Conservation (phyloP, 1,284 basidiomycete species). For the Boletellus deceptivus region DNA sequence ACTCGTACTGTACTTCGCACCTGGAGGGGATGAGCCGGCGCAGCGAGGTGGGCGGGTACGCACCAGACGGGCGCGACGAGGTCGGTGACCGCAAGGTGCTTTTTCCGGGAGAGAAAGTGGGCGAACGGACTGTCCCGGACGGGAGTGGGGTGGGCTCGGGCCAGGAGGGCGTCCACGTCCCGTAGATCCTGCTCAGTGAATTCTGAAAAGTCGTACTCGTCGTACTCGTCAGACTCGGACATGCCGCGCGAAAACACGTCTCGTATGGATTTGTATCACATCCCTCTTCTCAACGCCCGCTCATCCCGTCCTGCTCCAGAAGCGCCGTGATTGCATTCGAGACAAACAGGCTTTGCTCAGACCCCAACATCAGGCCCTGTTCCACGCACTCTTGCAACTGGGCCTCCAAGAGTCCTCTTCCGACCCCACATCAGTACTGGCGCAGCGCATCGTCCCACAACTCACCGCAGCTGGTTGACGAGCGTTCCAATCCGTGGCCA, state of each 20-base stretch:
- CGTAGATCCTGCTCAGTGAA: slow-evolving; percentile 59
- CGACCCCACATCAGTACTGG: slow-evolving; percentile 1
- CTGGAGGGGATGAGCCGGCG: slow-evolving; percentile 33
- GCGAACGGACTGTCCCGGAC: slow-evolving; percentile 31
- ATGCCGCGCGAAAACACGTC: slow-evolving; percentile 9
- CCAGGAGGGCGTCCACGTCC: slow-evolving; percentile 42
- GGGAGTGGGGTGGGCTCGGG: slow-evolving; percentile 7
- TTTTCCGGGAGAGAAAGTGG: slow-evolving; percentile 37
- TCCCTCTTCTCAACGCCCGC: background rate
- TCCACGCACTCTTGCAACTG: slow-evolving; percentile 63
- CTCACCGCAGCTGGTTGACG: slow-evolving; percentile 82
- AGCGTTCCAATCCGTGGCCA: slow-evolving; percentile 88
- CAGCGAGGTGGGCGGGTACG: slow-evolving; percentile 13
- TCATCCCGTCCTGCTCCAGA: slow-evolving; percentile 58
- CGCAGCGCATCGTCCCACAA: background rate
- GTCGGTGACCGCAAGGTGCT: slow-evolving; percentile 51
- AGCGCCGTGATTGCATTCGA: slow-evolving; percentile 70
- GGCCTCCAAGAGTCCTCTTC: slow-evolving; percentile 65
- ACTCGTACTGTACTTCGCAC: slow-evolving; percentile 80
- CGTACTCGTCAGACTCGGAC: slow-evolving; percentile 40
- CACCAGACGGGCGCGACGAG: slow-evolving; percentile 54
- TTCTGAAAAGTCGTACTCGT: slow-evolving; percentile 51
- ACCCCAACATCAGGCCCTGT: slow-evolving; percentile 48
- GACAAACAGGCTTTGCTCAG: slow-evolving; percentile 54
- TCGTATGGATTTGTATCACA: background rate